A percentile compares a stretch with the other conserved stretches of the same genome.
These are phyloP conservation scores for Gossypium gossypioides DNA, from an alignment of 441 rosid genomes.

Conservation along the genomic window DNA sequence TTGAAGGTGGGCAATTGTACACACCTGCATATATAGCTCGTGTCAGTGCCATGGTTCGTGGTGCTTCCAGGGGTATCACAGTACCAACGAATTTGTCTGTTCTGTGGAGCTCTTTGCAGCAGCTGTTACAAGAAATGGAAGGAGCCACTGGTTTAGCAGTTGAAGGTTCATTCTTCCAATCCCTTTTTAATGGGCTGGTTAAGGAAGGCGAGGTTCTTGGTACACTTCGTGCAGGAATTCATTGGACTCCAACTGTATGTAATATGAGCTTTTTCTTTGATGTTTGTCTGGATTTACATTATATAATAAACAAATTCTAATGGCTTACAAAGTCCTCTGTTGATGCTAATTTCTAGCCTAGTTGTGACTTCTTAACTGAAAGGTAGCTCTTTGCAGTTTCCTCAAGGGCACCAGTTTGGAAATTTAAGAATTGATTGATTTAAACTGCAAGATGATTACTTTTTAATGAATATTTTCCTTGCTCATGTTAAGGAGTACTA, in stretches of 20 bases:
- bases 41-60: slow-evolving; percentile 86
- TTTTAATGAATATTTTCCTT: not conserved
- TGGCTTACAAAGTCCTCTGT: not conserved
- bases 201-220: slow-evolving; percentile 85
- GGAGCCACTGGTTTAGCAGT: slow-evolving; percentile 79
- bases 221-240: slow-evolving; percentile 89
- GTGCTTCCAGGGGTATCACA: slow-evolving; percentile 82
- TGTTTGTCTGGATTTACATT: slow-evolving; percentile 2
- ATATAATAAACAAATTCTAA: slow-evolving; percentile 1
- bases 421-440: not conserved
- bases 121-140: slow-evolving; percentile 77
- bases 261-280: slow-evolving; percentile 2
- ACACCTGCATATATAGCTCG: slow-evolving; percentile 94
- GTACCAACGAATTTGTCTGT: slow-evolving; percentile 71
- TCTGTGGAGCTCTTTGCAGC: slow-evolving; percentile 72
- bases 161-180: slow-evolving; percentile 79
- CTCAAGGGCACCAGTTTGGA: not conserved
- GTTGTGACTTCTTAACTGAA: not conserved
- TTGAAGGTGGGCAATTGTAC: slow-evolving; percentile 92
- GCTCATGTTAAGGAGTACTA: not conserved
- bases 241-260: slow-evolving; percentile 92
- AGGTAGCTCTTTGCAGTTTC: not conserved
- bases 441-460: not conserved
- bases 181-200: slow-evolving; percentile 63
- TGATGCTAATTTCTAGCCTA: not conserved